Conservation (phyloP, 106 monocot genomes). For the Acorus gramineus region DNA sequence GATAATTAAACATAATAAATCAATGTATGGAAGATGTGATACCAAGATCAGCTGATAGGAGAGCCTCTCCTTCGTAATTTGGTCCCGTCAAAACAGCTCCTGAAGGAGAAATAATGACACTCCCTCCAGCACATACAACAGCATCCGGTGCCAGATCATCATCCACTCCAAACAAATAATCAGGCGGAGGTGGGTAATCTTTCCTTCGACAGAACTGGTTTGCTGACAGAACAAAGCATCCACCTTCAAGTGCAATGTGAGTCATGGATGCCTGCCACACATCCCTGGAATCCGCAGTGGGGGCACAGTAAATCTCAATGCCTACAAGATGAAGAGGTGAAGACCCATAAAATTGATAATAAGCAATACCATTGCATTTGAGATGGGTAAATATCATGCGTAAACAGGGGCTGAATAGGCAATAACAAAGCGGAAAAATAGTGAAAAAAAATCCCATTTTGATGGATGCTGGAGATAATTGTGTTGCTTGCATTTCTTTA, state of each 20-base stretch:
- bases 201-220: slow-evolving; percentile 96
- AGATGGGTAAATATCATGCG: too few species aligned
- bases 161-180: slow-evolving; percentile 54
- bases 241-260: slow-evolving; percentile 93
- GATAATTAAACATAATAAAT: too few species aligned
- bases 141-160: slow-evolving; percentile 70
- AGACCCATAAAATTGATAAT: neutral
- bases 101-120: slow-evolving; percentile 86
- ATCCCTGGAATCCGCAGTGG: slow-evolving; percentile 80
- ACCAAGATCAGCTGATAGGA: slow-evolving; percentile 84
- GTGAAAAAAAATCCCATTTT: too few species aligned
- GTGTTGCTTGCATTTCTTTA: too few species aligned
- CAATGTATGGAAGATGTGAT: too few species aligned
- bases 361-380: too few species aligned
- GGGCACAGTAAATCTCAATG: slow-evolving; percentile 84
- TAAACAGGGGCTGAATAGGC: neutral
- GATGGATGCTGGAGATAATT: too few species aligned
- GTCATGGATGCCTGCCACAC: slow-evolving; percentile 95
- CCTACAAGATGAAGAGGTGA: slow-evolving; percentile 18
- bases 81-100: slow-evolving; percentile 80
- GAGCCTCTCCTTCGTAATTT: slow-evolving; percentile 85
- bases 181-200: slow-evolving; percentile 86
- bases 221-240: slow-evolving; percentile 72
- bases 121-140: slow-evolving; percentile 87
- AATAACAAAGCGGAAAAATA: too few species aligned